Percentiles rank a stretch among this genome's conserved stretches.
Evolutionary conservation across 305 asterid genomes (phyloP).

Genomic region (Fraxinus latifolia): DNA sequence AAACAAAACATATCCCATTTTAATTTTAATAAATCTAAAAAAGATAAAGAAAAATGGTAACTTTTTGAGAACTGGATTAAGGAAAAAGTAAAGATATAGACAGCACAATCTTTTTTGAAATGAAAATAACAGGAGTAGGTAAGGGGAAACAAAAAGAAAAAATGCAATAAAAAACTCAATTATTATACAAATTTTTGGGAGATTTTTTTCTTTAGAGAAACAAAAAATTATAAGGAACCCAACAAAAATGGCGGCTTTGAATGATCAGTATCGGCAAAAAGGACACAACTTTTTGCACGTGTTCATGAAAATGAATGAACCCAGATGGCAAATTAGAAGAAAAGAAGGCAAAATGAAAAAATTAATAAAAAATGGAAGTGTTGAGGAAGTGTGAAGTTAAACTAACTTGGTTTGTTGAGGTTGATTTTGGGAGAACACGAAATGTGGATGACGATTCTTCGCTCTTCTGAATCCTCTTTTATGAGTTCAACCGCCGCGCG

Average conservation of each 20-base stretch:
- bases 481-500: background rate
- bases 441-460: background rate
- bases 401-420: background rate
- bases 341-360: background rate
- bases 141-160: background rate
- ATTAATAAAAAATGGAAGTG: background rate
- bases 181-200: background rate
- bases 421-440: background rate
- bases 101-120: background rate
- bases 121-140: background rate
- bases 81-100: background rate
- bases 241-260: background rate
- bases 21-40: background rate
- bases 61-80: background rate
- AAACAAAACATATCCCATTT: background rate
- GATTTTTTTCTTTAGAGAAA: background rate
- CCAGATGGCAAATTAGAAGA: background rate
- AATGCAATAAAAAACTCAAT: background rate
- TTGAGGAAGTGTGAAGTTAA: background rate
- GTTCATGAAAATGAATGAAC: background rate
- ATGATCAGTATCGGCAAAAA: background rate
- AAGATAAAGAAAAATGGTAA: background rate
- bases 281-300: background rate
- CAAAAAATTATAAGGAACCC: background rate
- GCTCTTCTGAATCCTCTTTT: background rate